Evolutionary conservation across 1,139 yeast genomes (phyloP).

Genomic region (Taiozyma sp.): DNA sequence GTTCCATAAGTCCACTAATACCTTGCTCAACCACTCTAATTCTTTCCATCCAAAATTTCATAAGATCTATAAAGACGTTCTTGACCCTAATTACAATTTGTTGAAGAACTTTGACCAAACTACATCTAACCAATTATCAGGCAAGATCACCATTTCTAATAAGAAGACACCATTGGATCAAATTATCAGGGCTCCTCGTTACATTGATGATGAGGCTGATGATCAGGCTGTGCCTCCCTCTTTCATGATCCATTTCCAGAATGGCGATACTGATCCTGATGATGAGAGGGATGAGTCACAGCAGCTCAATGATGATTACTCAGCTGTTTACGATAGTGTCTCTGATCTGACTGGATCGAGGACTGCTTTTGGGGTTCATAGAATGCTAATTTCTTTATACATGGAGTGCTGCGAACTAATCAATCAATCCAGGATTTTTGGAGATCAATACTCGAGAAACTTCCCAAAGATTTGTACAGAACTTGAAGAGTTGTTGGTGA

Average conservation of each 20-base stretch:
- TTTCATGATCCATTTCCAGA: conserved; percentile 16
- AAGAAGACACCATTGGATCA: conserved; percentile 19
- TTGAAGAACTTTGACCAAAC: conserved; percentile 1
- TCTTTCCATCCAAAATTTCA: conserved; percentile 8
- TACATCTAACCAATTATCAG: neutral
- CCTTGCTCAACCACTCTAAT: conserved; percentile 10
- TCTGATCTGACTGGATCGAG: neutral
- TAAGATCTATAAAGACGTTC: conserved; percentile 16
- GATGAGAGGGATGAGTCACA: conserved; percentile 5
- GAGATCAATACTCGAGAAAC: conserved; percentile 16
- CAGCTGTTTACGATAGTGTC: conserved; percentile 1
- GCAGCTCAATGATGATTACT: neutral
- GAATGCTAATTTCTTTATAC: conserved; percentile 10
- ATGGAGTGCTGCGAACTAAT: conserved; percentile 15
- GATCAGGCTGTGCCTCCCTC: conserved; percentile 21
- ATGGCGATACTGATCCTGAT: conserved; percentile 3
- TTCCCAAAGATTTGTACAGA: conserved; percentile 22
- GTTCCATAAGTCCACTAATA: conserved; percentile 9
- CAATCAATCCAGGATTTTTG: conserved; percentile 19
- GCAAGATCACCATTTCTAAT: conserved; percentile 6
- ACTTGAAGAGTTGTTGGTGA: conserved; percentile 18
- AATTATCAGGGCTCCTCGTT: conserved; percentile 18
- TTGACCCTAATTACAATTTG: conserved; percentile 16
- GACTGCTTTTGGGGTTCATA: conserved; percentile 14
- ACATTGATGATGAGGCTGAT: conserved; percentile 9